A percentile compares a stretch with the other conserved stretches of the same genome.
phyloP scores from a whole-genome alignment of 164 flowering plant genomes.

The Hamamelis virginiana region DNA sequence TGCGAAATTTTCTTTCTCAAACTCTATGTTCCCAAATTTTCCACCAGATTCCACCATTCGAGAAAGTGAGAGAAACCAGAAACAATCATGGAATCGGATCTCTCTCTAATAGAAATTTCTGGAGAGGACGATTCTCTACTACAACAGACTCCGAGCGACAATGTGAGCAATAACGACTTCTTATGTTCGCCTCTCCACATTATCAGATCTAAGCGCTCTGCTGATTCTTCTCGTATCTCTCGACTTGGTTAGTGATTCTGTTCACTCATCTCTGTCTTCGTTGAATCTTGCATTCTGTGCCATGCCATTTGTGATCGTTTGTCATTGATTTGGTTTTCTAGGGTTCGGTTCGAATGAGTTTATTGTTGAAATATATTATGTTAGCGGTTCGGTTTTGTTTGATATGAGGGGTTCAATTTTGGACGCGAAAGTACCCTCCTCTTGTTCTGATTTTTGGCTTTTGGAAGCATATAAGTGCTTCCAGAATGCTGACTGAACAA shows the following conservation, averaged over 20 bases:
- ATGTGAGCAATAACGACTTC: conserved; percentile 16
- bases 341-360: neutral
- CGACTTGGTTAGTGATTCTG: conserved; percentile 24
- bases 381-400: neutral
- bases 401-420: neutral
- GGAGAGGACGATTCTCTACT: conserved; percentile 49
- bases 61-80: neutral
- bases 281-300: neutral
- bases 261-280: neutral
- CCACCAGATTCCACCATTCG: neutral
- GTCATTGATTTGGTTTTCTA: neutral
- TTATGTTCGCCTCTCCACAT: conserved; percentile 41
- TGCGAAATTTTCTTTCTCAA: neutral
- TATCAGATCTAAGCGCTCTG: conserved; percentile 23
- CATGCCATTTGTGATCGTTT: neutral
- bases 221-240: conserved; percentile 4
- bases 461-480: neutral
- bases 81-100: conserved; percentile 40
- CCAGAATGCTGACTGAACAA: too few species aligned
- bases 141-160: conserved; percentile 16
- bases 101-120: conserved; percentile 35
- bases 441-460: neutral
- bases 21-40: neutral
- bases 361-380: neutral
- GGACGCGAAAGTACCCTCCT: too few species aligned